Evolutionary conservation across 1,139 yeast species (phyloP).

Genomic region (Sugiyamaella sp.): DNA sequence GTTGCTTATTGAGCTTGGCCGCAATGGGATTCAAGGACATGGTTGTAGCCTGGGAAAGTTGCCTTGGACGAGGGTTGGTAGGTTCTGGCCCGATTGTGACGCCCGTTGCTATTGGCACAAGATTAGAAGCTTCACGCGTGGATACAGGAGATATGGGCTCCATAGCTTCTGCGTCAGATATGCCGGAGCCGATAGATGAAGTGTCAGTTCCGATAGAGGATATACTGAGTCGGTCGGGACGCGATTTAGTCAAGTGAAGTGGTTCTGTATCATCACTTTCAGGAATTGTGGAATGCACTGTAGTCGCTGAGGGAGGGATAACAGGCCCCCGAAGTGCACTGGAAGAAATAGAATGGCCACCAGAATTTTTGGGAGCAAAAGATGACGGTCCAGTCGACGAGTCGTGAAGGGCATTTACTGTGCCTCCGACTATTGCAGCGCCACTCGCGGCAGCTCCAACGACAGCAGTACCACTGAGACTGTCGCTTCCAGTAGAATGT

Average conservation of each 20-base stretch:
- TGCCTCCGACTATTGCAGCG: too few species aligned
- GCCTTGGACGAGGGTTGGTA: slow-evolving; percentile 9
- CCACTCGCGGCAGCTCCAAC: too few species aligned
- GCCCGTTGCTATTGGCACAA: not conserved
- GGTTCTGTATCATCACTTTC: not conserved
- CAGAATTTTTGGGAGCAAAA: too few species aligned
- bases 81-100: not conserved
- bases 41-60: slow-evolving; percentile 10
- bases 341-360: not conserved
- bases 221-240: not conserved
- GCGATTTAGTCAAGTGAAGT: not conserved
- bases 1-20: slow-evolving; percentile 37
- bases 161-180: slow-evolving; percentile 10
- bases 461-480: too few species aligned
- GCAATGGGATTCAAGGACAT: slow-evolving; percentile 17
- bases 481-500: too few species aligned
- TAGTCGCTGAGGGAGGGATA: too few species aligned
- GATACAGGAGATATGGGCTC: slow-evolving; percentile 7
- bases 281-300: not conserved
- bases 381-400: too few species aligned
- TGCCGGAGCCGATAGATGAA: slow-evolving; percentile 5
- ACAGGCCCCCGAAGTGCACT: not conserved
- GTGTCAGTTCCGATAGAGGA: slow-evolving; percentile 1
- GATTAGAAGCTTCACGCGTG: slow-evolving; percentile 2
- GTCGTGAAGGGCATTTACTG: too few species aligned